phyloP scores from a whole-genome alignment of 164 flowering plant genomes.

The Vitis vinifera region ASM3070453v1 NC_081807.1:4262501-4263000 shows the following conservation, averaged over 20 bases:
- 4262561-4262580: conserved; percentile 30
- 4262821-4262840: conserved; percentile 25
- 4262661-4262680: conserved; percentile 40
- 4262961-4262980: conserved; percentile 31
- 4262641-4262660: conserved; percentile 42
- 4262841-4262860: conserved; percentile 18
- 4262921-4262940: conserved; percentile 19
- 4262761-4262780: conserved; percentile 11
- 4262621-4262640: conserved; percentile 38
- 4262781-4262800: conserved; percentile 27
- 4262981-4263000: conserved; percentile 37
- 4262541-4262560: conserved; percentile 42
- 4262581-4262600: conserved; percentile 41
- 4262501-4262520: conserved; percentile 32
- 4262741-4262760: conserved; percentile 17
- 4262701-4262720: conserved; percentile 44
- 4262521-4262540: conserved; percentile 47
- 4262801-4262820: conserved; percentile 18
- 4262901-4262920: conserved; percentile 15
- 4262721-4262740: conserved; percentile 23
- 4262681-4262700: conserved; percentile 31
- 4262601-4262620: conserved; percentile 41
- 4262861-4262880: conserved; percentile 18
- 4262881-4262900: conserved; percentile 33
- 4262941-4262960: conserved; percentile 23